Conservation (phyloP, 768 basidiomycete genomes). For the Tylopilus plumbeoviolaceoides region DNA sequence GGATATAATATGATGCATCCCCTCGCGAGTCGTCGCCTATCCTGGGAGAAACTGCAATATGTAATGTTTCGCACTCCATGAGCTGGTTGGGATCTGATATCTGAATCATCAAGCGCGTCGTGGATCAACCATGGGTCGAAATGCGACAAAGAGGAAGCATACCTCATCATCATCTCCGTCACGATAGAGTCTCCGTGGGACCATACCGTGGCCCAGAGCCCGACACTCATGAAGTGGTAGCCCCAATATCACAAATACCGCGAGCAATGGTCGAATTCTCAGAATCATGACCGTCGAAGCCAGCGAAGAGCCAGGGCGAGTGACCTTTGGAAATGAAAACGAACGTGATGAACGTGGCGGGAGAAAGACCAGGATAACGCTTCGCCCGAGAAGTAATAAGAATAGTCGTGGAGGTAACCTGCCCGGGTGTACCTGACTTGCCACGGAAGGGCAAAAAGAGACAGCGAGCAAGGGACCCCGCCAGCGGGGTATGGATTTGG, state of each 20-base stretch:
- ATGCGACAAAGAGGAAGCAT: neutral
- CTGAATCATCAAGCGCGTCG: neutral
- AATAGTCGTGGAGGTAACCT: constrained; percentile 4
- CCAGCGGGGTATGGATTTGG: neutral
- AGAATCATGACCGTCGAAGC: constrained; percentile 11
- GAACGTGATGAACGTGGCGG: neutral
- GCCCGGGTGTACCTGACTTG: constrained; percentile 13
- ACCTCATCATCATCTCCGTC: constrained; percentile 1
- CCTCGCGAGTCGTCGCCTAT: neutral
- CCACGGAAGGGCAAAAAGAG: neutral
- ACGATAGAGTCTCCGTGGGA: constrained; percentile 3
- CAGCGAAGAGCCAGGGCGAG: neutral
- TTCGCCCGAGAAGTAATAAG: neutral
- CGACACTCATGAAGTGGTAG: neutral
- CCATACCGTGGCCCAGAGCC: neutral
- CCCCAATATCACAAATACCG: neutral
- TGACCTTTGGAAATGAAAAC: neutral
- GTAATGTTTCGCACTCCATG: constrained; percentile 16
- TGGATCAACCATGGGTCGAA: neutral
- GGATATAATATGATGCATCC: constrained; percentile 37
- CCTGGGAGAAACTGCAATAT: constrained; percentile 2
- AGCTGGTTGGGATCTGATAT: neutral
- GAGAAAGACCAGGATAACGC: neutral
- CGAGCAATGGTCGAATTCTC: constrained; percentile 3
- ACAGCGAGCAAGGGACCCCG: neutral